Base-by-base conservation (phyloP, 2,329 filamentous ascomycete species). In the Aureobasidium sp. region DNA sequence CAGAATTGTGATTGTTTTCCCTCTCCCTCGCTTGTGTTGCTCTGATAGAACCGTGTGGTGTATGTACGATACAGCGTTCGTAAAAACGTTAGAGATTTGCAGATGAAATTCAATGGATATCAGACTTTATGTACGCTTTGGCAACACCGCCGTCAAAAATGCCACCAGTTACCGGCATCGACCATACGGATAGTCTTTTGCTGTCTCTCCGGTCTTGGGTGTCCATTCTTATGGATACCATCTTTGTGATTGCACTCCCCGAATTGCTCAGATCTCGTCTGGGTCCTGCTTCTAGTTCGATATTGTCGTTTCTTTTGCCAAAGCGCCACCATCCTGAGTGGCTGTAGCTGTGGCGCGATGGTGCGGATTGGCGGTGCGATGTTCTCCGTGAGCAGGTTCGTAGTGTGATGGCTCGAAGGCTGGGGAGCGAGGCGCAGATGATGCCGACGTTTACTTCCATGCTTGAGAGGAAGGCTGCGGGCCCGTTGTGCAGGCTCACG, bases 371-470 rank as follows among this genome's bases (percentile, higher is more conserved):
- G 15, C 13, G 29, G 13, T 27, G 11, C 10, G 19, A 15, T 8
- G n/a, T 15, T 54, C 37, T 45, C 5, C 40, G 37, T 15, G 29
- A 57, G 8, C 40, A 70, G 57, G 67, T 64, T 13, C 67, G 64
- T 3, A 66, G 51, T 10, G 70, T 60, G 55, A 65, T 67, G 8
- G 67, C 64, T 58, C 67, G 68, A 4, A 69, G 64, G 4, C 66
- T 66, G 2, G 68, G 68, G 2, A 69, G 63, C 21, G 66, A 67
- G 17, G 66, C 65, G 60, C 66, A 70, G 19, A 67, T 57, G 45
- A 69, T 69, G 47, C 65, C 68, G 27, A 67, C 65, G 58, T 70
- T 68, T 60, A 67, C 65, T 61, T 70, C 68, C 25, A 67, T 58
- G 42, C 55, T 62, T 10, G 65, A 66, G 63, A 67, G 67, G 21